phyloP scores from a whole-genome alignment of 116 monocot genomes.

The Dioscorea cayenensis region DNA sequence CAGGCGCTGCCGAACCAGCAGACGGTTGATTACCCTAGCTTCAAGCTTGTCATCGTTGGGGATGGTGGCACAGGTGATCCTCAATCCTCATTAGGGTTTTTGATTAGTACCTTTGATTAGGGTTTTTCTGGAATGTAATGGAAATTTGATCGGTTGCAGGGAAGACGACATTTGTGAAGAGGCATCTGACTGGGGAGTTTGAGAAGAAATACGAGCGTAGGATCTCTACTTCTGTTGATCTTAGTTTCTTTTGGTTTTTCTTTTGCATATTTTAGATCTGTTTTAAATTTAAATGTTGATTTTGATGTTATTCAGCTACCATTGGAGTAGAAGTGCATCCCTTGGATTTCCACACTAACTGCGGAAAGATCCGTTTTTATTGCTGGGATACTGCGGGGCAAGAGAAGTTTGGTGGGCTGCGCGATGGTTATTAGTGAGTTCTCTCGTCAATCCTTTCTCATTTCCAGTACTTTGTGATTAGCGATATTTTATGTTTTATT shows the following conservation, averaged over 20 bases:
- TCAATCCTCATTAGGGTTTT: neutral
- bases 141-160: conserved; percentile 19
- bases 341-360: conserved; percentile 51
- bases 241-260: neutral
- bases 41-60: conserved; percentile 57
- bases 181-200: conserved; percentile 66
- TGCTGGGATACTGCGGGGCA: conserved; percentile 69
- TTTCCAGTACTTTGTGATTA: too few relatives aligned
- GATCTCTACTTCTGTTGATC: neutral
- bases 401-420: conserved; percentile 61
- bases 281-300: neutral
- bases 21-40: conserved; percentile 50
- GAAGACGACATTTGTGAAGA: conserved; percentile 65
- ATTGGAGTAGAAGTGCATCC: conserved; percentile 66
- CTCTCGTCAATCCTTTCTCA: neutral
- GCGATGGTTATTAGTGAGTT: conserved; percentile 64
- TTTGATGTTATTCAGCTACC: conserved; percentile 25
- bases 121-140: neutral
- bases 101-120: neutral
- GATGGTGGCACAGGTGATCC: conserved; percentile 51
- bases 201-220: conserved; percentile 76
- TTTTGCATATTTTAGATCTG: neutral
- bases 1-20: conserved; percentile 59
- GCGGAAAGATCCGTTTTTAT: conserved; percentile 55
- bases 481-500: too few relatives aligned